A percentile compares a stretch with the other conserved stretches of the same genome.
Conservation (phyloP, 1,139 yeast genomes). For the Suhomyces maxii region DNA sequence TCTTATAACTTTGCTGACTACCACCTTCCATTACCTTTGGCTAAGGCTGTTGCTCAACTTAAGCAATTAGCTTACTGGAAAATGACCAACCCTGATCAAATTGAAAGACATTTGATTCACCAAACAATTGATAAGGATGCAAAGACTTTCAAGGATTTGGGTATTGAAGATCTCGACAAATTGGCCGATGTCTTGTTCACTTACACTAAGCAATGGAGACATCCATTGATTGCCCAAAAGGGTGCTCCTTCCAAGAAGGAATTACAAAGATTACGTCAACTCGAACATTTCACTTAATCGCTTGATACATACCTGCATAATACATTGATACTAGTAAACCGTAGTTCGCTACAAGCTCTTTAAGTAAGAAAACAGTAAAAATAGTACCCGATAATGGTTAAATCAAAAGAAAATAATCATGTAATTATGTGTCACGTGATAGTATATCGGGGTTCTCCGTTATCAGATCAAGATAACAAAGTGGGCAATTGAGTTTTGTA, state of each 20-base stretch:
- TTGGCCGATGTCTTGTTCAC: slow-evolving; percentile 70
- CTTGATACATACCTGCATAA: slow-evolving; percentile 12
- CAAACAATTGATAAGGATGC: slow-evolving; percentile 66
- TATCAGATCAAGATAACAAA: not conserved
- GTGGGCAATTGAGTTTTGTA: not conserved
- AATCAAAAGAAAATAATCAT: too few relatives aligned
- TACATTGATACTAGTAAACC: slow-evolving; percentile 1
- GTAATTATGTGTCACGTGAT: not conserved
- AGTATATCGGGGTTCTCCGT: slow-evolving; percentile 1
- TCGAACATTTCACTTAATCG: slow-evolving; percentile 43
- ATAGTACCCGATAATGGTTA: too few relatives aligned
- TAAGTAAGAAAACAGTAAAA: too few relatives aligned
- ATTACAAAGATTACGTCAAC: slow-evolving; percentile 44
- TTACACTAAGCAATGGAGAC: slow-evolving; percentile 58
- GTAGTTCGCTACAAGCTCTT: too few relatives aligned
- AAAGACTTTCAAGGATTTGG: slow-evolving; percentile 69
- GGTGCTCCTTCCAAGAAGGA: slow-evolving; percentile 47
- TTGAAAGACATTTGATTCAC: slow-evolving; percentile 71
- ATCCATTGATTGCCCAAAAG: slow-evolving; percentile 51
- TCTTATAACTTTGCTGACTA: slow-evolving; percentile 55
- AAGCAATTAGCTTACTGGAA: slow-evolving; percentile 68
- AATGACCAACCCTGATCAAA: slow-evolving; percentile 69
- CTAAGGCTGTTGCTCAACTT: slow-evolving; percentile 43
- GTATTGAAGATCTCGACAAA: slow-evolving; percentile 61
- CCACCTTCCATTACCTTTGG: slow-evolving; percentile 43